Percentiles rank a stretch among this genome's conserved stretches.
phyloP scores from a whole-genome alignment of 2,329 filamentous ascomycete species.

The Trichoderma sp. region DNA sequence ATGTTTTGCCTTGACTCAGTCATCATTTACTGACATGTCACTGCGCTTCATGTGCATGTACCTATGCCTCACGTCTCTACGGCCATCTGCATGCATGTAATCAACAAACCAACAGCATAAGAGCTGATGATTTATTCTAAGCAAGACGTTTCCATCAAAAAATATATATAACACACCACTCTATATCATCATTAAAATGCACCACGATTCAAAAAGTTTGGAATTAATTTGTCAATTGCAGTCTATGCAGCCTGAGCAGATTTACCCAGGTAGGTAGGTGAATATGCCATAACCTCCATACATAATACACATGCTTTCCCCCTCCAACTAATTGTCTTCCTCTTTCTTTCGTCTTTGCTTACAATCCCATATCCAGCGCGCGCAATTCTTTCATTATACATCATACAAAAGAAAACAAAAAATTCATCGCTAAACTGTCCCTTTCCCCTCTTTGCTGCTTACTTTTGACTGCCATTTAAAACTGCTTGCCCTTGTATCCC shows the following conservation, averaged over 20 bases:
- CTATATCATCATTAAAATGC: not conserved
- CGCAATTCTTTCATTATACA: not conserved
- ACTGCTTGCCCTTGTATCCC: slow-evolving; percentile 42
- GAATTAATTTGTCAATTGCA: not conserved
- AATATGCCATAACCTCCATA: not conserved
- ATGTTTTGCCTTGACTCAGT: not conserved
- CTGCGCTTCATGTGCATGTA: not conserved
- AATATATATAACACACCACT: no score
- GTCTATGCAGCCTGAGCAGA: not conserved
- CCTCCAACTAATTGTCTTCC: not conserved
- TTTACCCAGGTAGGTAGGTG: not conserved
- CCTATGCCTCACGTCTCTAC: not conserved
- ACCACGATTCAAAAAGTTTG: not conserved
- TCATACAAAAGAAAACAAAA: not conserved
- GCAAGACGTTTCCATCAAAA: no score
- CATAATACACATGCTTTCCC: not conserved
- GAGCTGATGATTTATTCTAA: not conserved
- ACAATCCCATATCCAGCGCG: not conserved
- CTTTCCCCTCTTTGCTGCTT: not conserved
- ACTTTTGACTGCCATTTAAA: not conserved
- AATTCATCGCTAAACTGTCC: not conserved
- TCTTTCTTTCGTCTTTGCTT: not conserved
- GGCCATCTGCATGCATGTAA: not conserved
- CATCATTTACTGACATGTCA: not conserved
- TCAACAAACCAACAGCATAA: not conserved